phyloP scores from a whole-genome alignment of 2,329 filamentous ascomycete species.

The Phialocephala sp. region DNA sequence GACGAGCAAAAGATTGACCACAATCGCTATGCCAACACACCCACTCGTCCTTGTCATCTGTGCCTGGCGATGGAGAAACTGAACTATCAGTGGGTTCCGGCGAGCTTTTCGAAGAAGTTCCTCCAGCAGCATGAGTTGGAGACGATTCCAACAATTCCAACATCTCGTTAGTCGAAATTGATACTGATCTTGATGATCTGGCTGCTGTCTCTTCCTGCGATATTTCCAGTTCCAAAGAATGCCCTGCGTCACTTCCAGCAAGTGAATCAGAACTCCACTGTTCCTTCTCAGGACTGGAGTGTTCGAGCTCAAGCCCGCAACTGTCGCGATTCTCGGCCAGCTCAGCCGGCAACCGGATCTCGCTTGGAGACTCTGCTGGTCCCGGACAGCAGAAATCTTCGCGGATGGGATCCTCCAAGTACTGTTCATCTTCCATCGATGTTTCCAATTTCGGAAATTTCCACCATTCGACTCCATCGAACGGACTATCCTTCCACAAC shows the following conservation, averaged over 20 bases:
- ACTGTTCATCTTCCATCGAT: background rate
- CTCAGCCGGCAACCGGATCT: background rate
- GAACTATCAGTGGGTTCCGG: background rate
- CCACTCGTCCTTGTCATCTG: background rate
- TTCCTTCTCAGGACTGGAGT: background rate
- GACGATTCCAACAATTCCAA: background rate
- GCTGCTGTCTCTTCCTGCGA: background rate
- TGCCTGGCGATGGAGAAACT: background rate
- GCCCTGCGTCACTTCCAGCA: background rate
- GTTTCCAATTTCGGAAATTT: background rate
- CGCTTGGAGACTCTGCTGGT: background rate
- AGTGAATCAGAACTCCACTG: background rate
- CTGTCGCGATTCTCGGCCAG: background rate
- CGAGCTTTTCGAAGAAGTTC: background rate
- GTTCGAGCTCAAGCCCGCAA: background rate
- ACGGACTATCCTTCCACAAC: background rate
- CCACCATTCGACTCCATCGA: constrained; percentile 3
- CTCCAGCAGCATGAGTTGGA: background rate
- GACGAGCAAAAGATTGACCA: background rate
- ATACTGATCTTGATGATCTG: background rate
- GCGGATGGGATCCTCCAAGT: background rate
- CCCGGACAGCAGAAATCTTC: background rate
- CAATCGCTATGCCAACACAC: background rate
- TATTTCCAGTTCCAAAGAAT: background rate
- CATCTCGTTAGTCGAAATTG: background rate